Conservation (phyloP, 331 rosid genomes). For the Stylosanthes scabra region DNA sequence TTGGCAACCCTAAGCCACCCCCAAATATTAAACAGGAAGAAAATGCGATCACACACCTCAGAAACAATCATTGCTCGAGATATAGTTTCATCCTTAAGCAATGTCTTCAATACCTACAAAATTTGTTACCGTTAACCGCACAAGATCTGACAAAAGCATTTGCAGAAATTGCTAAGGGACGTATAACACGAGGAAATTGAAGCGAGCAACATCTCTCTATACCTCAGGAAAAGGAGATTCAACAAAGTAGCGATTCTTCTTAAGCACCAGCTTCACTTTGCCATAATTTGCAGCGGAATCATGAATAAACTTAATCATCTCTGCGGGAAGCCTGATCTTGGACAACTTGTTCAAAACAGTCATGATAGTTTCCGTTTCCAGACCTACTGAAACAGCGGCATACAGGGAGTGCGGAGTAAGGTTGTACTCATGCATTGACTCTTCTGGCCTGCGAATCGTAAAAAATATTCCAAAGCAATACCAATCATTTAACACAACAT, state of each 20-base stretch:
- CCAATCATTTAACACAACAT: background rate
- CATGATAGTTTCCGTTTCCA: slow-evolving; percentile 81
- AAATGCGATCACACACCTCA: slow-evolving; percentile 60
- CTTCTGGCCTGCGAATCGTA: slow-evolving; percentile 70
- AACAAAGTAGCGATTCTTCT: slow-evolving; percentile 79
- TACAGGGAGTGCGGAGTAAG: slow-evolving; percentile 91
- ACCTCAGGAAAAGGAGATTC: slow-evolving; percentile 94
- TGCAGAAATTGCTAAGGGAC: background rate
- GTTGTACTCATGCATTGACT: slow-evolving; percentile 90
- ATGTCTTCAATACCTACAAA: slow-evolving; percentile 82
- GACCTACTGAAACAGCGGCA: slow-evolving; percentile 93
- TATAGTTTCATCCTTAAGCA: slow-evolving; percentile 78
- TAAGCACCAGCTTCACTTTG: slow-evolving; percentile 93
- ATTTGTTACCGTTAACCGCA: slow-evolving; percentile 14
- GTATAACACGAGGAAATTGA: background rate
- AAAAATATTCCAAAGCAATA: slow-evolving; percentile 9
- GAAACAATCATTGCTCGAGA: slow-evolving; percentile 65
- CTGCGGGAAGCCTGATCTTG: slow-evolving; percentile 89
- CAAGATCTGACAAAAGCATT: slow-evolving; percentile 17
- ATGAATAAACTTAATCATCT: slow-evolving; percentile 83
- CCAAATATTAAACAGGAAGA: slow-evolving; percentile 4
- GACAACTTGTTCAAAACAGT: slow-evolving; percentile 81
- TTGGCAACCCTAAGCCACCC: background rate
- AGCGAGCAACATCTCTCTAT: slow-evolving; percentile 35
- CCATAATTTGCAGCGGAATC: slow-evolving; percentile 92